Conservation (phyloP, 352 stramenopile species). For the Pythium insidiosum region DNA sequence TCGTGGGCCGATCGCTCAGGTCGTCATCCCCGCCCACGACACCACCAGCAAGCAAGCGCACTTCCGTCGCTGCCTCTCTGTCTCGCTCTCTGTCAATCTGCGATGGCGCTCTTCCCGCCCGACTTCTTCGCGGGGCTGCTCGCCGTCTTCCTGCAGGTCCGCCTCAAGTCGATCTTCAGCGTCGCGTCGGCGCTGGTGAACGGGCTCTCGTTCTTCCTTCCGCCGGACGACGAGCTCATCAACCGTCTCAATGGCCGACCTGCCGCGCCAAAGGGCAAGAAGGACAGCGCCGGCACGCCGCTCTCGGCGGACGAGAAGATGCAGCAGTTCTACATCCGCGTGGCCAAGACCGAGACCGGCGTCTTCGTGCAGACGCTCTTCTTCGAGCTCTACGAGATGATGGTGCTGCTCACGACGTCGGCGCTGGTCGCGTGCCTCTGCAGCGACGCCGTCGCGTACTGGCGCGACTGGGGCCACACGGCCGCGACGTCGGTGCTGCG, state of each 20-base stretch:
- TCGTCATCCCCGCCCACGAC: too few species aligned
- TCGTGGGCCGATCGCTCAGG: too few species aligned
- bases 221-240: constrained; percentile 64
- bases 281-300: constrained; percentile 4
- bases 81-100: too few species aligned
- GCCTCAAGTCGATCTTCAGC: constrained; percentile 51
- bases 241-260: constrained; percentile 48
- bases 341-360: constrained; percentile 52
- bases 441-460: constrained; percentile 33
- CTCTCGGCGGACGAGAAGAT: constrained; percentile 58
- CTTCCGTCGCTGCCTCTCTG: too few species aligned
- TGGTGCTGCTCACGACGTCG: constrained; percentile 60
- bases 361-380: constrained; percentile 71
- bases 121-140: constrained; percentile 69
- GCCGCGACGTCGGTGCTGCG: too few species aligned
- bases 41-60: too few species aligned
- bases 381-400: constrained; percentile 79
- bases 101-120: constrained; percentile 66
- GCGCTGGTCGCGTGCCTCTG: constrained; percentile 34
- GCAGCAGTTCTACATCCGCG: constrained; percentile 61
- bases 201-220: constrained; percentile 67
- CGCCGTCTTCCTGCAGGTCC: constrained; percentile 59
- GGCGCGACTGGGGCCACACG: constrained; percentile 5
- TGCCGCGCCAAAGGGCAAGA: constrained; percentile 15
- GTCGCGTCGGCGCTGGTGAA: constrained; percentile 48